Base-by-base conservation (phyloP, 169 alveolate genomes). In the Plasmodium knowlesi region DNA sequence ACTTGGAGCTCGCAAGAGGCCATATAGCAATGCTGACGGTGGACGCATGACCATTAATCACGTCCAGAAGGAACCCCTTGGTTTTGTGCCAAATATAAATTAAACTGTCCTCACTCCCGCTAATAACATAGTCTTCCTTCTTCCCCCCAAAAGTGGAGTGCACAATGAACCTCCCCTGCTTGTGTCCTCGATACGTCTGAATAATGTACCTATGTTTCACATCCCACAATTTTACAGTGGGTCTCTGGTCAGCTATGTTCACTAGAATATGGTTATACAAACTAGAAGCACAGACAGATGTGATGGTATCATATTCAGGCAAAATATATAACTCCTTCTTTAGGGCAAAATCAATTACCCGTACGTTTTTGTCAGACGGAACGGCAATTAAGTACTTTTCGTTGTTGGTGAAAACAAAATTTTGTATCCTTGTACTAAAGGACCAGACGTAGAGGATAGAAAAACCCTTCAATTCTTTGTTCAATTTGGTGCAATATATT, bases 51-150 rank as follows among this genome's bases (percentile, higher is more conserved):
- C 97, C 98, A 67, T 86, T 81, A 39, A 97, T 90, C 9, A 95
- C 97, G 72, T 94, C 93, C 43, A 96, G 92, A 67, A 96, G 96
- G 53, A 96, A 93, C 19, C 98, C 98, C 92, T 96, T 96, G 0
- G 96, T 80, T 86, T 95, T 95, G 81, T 95, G 96, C 98, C 98
- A 97, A 43, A 97, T 96, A 92, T 96, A 96, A n/a, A 97, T 95
- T 92, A 96, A 96, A n/a, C 97, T 94, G 78, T 97, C 98, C 83
- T 97, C 98, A 53, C 98, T 96, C 34, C 98, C 98, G 79, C 97
- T 92, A 73, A 96, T 93, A 30, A 97, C 98, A 74, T 93, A 97
- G 50, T 94, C 92, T 91, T 97, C 98, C 43, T 84, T 83, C 34
- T 95, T 96, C 19, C 98, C 98, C 41, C 98, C 98, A 43, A 97